Base-by-base conservation (phyloP, 1,284 basidiomycete species). In the Hymenochaete sp. region DNA sequence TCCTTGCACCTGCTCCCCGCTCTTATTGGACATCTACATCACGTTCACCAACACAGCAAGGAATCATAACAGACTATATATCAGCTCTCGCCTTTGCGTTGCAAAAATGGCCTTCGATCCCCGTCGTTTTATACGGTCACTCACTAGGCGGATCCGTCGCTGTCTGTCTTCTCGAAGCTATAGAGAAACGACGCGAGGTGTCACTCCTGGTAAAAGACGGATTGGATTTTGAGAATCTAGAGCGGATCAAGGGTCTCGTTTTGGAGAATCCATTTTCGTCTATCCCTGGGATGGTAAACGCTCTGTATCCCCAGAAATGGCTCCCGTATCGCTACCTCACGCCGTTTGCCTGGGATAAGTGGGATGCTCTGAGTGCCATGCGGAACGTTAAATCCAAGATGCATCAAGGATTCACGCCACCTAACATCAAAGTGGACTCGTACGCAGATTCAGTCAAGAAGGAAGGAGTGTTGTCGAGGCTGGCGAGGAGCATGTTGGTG, bases 181-280 rank as follows among this genome's bases (percentile, higher is more conserved):
- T 57, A 1, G 36, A 52, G 37, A 27, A 19, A 8, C 37, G 28
- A 33, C 27, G 27, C 22, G 26, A 32, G 21, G 21, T 26, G 25
- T 8, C n/a, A 14, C 24, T 3, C 33, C 14, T 29, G 26, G 11
- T 13, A 40, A 2, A 49, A 53, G 3, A 37, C 57, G 52, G 42
- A 41, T 49, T 28, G 47, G 52, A 26, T n/a, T n/a, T n/a, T n/a
- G n/a, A n/a, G n/a, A 21, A n/a, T n/a, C n/a, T n/a, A n/a, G 10
- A 42, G 5, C 44, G 32, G 38, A 56, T 71, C 7, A 48, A 49
- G 16, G 72, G 68, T 1, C 51, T 73, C 5, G 58, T 75, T 2
- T 57, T 75, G 8, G 73, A 76, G 54, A 75, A 75, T 53, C 67
- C 73, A 0, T 68, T 75, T 49, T 55, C 67, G 0, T 72, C 68